Conservation (phyloP, 2,329 filamentous ascomycete species). For the Drechslera avenae region DNA sequence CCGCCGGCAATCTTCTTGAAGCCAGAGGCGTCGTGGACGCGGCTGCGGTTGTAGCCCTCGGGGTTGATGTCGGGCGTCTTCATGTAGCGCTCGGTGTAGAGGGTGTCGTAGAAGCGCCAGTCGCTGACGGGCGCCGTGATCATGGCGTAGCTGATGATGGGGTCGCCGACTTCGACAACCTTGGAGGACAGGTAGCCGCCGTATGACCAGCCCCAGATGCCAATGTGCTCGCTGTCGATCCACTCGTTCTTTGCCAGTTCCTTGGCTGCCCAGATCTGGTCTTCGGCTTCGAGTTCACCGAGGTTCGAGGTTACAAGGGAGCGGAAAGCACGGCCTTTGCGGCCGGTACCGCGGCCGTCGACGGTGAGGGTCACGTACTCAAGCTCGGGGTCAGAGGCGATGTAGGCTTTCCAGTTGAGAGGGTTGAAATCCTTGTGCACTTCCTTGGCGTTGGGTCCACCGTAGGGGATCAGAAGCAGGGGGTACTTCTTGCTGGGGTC, state of each 20-base stretch:
- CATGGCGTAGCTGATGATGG: constrained; percentile 65
- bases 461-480: constrained; percentile 70
- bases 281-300: constrained; percentile 66
- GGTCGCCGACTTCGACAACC: constrained; percentile 66
- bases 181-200: constrained; percentile 71
- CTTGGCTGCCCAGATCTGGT: constrained; percentile 70
- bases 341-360: constrained; percentile 71
- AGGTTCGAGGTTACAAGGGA: constrained; percentile 63
- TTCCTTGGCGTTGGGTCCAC: constrained; percentile 68
- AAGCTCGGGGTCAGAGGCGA: constrained; percentile 69
- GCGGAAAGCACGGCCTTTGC: constrained; percentile 67
- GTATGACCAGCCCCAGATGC: constrained; percentile 72
- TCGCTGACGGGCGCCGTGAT: constrained; percentile 70
- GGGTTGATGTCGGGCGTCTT: constrained; percentile 63
- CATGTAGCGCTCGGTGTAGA: constrained; percentile 78
- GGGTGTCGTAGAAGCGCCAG: constrained; percentile 72
- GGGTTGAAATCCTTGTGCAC: constrained; percentile 62
- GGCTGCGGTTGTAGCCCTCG: constrained; percentile 65
- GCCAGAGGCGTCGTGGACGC: constrained; percentile 62
- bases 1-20: constrained; percentile 67
- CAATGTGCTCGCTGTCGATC: constrained; percentile 64
- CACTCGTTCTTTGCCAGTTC: constrained; percentile 59
- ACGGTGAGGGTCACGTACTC: constrained; percentile 71
- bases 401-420: constrained; percentile 66
- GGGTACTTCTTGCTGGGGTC: constrained; percentile 68